Evolutionary conservation across 2,329 filamentous ascomycete species (phyloP), one percentile per base, ranked within the genome.

Genomic region (Ceratocystis huliohia): DNA sequence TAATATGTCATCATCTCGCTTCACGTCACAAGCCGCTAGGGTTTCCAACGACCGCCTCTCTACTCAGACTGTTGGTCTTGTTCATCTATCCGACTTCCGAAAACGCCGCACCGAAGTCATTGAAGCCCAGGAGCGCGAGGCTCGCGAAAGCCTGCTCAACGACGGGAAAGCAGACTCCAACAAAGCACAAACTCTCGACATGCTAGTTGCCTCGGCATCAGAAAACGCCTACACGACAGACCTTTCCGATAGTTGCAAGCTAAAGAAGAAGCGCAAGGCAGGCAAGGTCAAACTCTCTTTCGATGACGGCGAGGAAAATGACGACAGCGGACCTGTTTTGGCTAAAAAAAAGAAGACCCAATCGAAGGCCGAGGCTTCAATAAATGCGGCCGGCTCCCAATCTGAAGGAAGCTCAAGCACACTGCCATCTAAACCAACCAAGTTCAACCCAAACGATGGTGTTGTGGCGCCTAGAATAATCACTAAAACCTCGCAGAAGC

Each of bases 81-180:
- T 97, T 65, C 85, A 89, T 67, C 86, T 96, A 56, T 91, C 89
- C 70, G 94, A 97, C 74, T 97, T 96, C 75, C 91, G 93, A 76
- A 97, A 99, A 78, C 87, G 94, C 68, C 90, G 93, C 75, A 92
- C 91, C 71, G 91, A 96, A 76, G 90, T 92, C n/a, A 80, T 96
- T 61, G 93, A 96, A 75, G 87, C 90, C 73, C 93, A 94, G 73
- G 90, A 94, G 73, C 84, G 88, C 72, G 90, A 94, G 72, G 87
- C 84, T 13, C 85, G 86, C 72, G 88, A 89, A 70, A 81, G 80
- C 50, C 30, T 68, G 4, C 65, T 68, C 28, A 37, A 59, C 28
- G 28, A 37, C 25, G 25, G 56, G 5, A 59, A 59, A 6, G 8
- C 56, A 15, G n/a, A 30, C 30, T 8, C 76, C 67, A 22, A 76